Evolutionary conservation across 192 early-diverging fungal genomes (phyloP).

Genomic region (Funneliformis mosseae): DNA sequence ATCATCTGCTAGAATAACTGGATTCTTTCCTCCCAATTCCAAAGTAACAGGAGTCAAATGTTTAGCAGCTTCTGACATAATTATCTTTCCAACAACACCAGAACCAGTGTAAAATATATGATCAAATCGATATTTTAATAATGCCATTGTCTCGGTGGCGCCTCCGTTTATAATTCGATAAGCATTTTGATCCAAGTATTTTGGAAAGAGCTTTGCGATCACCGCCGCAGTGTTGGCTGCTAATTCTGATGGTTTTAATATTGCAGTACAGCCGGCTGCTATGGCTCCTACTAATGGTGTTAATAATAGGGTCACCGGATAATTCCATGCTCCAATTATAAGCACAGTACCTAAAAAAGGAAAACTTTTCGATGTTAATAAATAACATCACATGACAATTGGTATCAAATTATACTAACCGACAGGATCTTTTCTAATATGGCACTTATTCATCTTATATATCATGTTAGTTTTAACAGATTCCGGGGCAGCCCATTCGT

Average conservation of each 20-base stretch:
- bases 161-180: slow-evolving; percentile 77
- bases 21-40: slow-evolving; percentile 93
- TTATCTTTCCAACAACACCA: slow-evolving; percentile 74
- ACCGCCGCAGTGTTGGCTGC: slow-evolving; percentile 63
- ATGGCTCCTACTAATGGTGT: slow-evolving; percentile 80
- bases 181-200: slow-evolving; percentile 72
- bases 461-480: slow-evolving; percentile 43
- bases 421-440: slow-evolving; percentile 73
- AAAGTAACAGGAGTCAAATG: slow-evolving; percentile 86
- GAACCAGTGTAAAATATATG: slow-evolving; percentile 95
- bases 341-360: slow-evolving; percentile 38
- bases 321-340: slow-evolving; percentile 59
- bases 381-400: background rate
- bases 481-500: slow-evolving; percentile 57
- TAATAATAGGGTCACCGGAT: slow-evolving; percentile 63
- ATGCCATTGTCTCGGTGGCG: slow-evolving; percentile 66
- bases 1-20: slow-evolving; percentile 68
- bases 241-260: slow-evolving; percentile 89
- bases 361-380: background rate
- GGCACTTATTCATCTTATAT: slow-evolving; percentile 49
- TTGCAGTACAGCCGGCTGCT: slow-evolving; percentile 85
- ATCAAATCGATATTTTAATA: slow-evolving; percentile 83
- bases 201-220: slow-evolving; percentile 63
- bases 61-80: slow-evolving; percentile 83
- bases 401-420: slow-evolving; percentile 42